Evolutionary conservation across 495 filamentous ascomycete species (phyloP).

Genomic region (Collariella sp.): DNA sequence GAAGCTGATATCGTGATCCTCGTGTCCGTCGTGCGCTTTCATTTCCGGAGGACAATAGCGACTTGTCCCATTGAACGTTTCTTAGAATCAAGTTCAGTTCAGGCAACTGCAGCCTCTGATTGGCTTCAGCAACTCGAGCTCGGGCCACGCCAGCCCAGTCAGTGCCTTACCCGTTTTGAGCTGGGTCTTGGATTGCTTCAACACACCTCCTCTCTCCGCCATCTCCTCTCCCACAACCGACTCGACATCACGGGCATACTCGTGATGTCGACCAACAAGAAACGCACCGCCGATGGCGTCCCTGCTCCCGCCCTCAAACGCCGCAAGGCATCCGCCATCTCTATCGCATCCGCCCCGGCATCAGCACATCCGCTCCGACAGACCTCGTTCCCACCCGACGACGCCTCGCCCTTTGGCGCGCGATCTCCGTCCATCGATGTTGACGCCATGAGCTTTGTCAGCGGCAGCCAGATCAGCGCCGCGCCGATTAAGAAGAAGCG

Average conservation of each 20-base stretch:
- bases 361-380: constrained; percentile 75
- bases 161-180: too few relatives aligned
- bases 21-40: too few relatives aligned
- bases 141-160: too few relatives aligned
- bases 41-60: too few relatives aligned
- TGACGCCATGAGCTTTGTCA: constrained; percentile 59
- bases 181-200: too few relatives aligned
- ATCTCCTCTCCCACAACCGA: constrained; percentile 38
- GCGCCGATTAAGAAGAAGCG: constrained; percentile 48
- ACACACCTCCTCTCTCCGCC: constrained; percentile 42
- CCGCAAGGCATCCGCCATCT: constrained; percentile 54
- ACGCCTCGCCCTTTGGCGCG: constrained; percentile 37
- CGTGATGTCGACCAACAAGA: constrained; percentile 38
- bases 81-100: too few relatives aligned
- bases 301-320: constrained; percentile 47
- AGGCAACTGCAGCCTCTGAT: too few relatives aligned
- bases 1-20: too few relatives aligned
- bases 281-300: constrained; percentile 46
- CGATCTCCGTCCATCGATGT: constrained; percentile 58
- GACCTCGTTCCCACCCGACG: constrained; percentile 72
- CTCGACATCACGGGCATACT: constrained; percentile 36
- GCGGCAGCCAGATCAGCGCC: constrained; percentile 54
- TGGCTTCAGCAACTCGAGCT: neutral
- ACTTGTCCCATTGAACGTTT: too few relatives aligned
- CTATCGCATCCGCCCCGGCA: constrained; percentile 31